phyloP scores from a whole-genome alignment of 2,329 filamentous ascomycete genomes.

The Colletotrichum aenigma region DNA sequence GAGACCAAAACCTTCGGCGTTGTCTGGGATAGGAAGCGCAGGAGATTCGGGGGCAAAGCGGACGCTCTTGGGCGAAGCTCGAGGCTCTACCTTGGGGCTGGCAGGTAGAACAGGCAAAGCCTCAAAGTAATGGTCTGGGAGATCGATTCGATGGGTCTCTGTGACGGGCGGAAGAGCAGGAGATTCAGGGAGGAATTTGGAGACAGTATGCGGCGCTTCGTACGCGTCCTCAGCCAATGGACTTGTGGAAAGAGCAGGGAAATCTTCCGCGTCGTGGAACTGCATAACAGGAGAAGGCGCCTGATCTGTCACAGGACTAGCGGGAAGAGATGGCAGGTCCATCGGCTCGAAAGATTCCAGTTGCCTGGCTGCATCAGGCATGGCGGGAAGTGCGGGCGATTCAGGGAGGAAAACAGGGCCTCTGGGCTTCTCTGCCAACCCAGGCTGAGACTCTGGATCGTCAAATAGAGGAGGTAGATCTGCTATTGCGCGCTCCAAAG shows the following conservation, averaged over 20 bases:
- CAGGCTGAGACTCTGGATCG: not conserved
- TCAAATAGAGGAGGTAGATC: constrained; percentile 13
- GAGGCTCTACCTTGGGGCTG: not conserved
- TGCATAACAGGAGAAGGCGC: not conserved
- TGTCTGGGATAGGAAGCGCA: not conserved
- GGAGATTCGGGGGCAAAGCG: not conserved
- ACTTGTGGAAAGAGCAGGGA: not conserved
- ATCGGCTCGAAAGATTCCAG: not conserved
- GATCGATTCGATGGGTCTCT: not conserved
- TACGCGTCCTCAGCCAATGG: not conserved
- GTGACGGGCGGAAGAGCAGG: not conserved
- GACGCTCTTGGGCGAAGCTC: not conserved
- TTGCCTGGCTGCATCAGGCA: not conserved
- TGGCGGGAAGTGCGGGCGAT: not conserved
- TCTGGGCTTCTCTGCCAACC: not conserved
- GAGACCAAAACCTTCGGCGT: not conserved
- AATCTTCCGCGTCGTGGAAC: not conserved
- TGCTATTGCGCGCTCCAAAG: not conserved
- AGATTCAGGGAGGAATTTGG: not conserved
- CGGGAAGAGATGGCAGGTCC: constrained; percentile 1
- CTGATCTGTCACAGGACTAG: not conserved
- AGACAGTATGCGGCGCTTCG: not conserved
- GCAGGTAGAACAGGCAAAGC: constrained; percentile 2
- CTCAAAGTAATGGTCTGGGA: not conserved
- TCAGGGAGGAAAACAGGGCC: not conserved